Base-by-base conservation (phyloP, 176 grass and related monocot species). In the Paspalum vaginatum region DNA sequence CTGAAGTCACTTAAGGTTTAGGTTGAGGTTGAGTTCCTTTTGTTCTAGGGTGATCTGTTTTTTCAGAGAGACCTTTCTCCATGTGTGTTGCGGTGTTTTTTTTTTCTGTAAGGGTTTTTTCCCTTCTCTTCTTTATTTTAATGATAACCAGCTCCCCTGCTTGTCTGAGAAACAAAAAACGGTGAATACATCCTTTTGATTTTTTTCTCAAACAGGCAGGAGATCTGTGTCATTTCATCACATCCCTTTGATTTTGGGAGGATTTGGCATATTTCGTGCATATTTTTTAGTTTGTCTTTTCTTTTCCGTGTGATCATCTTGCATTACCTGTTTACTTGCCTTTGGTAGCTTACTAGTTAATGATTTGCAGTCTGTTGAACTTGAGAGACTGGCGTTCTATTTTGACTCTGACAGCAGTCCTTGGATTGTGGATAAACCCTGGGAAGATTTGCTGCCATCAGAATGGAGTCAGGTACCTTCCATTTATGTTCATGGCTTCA, bases 381-480 rank as follows among this genome's bases (percentile, higher is more conserved):
- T 98, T 71, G 83, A 94, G 87, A 89, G 92, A 79, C 88, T 98
- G 56, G 95, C 92, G 32, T 66, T 98, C 47, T 98, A 98, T 98
- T 98, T 98, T 62, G 92, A 98, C 81, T 98, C 92, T 79, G 92
- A 98, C 84, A 93, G 81, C 81, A 91, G 85, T 80, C 88, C 90
- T 50, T 98, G 92, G 95, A 82, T 46, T 51, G 67, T 95, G 47
- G 71, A 89, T 73, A 95, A 98, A 61, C 67, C 86, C 55, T 98
- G 95, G 95, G 90, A 95, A 89, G 92, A 95, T 91, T 86, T 95
- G 76, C 75, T 83, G 76, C 95, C 95, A 90, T 87, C 88, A 84
- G 92, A 98, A 75, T 98, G 95, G 95, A 93, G 79, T 82, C 80
- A 98, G 95, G 95, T 98, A 91, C 8, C 58, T 74, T 75, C 67